These are phyloP conservation scores for Crithidia mellificae DNA, from an alignment of 208 protist genomes.

Conservation along the genomic window DNA sequence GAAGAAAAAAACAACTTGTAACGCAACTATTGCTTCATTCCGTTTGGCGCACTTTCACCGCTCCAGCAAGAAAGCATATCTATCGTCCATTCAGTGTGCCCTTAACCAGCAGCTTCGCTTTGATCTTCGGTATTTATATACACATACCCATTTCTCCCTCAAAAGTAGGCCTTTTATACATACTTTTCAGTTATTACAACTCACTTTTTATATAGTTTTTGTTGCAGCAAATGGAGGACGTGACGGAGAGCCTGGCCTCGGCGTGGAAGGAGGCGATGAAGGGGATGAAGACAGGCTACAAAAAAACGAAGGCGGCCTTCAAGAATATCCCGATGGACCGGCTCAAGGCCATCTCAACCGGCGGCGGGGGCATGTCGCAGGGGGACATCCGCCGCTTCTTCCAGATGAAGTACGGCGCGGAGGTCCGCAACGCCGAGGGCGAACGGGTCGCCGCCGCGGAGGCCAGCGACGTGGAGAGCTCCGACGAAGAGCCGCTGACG, in stretches of 20 bases:
- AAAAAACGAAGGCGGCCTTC: slow-evolving; percentile 70
- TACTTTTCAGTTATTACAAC: no score
- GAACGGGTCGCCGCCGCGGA: slow-evolving; percentile 36
- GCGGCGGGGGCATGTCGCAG: slow-evolving; percentile 37
- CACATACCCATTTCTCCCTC: no score
- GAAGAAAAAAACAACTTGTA: no score
- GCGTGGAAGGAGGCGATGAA: slow-evolving; percentile 80
- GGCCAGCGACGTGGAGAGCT: slow-evolving; percentile 58
- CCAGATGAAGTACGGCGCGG: slow-evolving; percentile 61
- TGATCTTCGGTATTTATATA: no score
- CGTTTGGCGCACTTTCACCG: no score
- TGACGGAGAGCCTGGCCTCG: slow-evolving; percentile 57
- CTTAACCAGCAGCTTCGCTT: no score
- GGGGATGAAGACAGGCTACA: slow-evolving; percentile 70
- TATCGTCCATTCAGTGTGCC: no score
- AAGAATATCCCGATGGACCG: slow-evolving; percentile 54
- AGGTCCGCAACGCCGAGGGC: slow-evolving; percentile 44
- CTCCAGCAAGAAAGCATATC: no score
- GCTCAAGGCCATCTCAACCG: slow-evolving; percentile 36
- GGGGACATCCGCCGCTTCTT: slow-evolving; percentile 63
- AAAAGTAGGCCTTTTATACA: no score
- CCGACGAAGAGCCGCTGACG: slow-evolving; percentile 72
- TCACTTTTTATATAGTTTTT: no score
- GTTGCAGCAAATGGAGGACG: slow-evolving; percentile 88
- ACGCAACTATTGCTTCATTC: no score